Percentiles rank a stretch among this genome's conserved stretches.
Conservation (phyloP, 345 rosid species). For the Aquilaria sinensis region DNA sequence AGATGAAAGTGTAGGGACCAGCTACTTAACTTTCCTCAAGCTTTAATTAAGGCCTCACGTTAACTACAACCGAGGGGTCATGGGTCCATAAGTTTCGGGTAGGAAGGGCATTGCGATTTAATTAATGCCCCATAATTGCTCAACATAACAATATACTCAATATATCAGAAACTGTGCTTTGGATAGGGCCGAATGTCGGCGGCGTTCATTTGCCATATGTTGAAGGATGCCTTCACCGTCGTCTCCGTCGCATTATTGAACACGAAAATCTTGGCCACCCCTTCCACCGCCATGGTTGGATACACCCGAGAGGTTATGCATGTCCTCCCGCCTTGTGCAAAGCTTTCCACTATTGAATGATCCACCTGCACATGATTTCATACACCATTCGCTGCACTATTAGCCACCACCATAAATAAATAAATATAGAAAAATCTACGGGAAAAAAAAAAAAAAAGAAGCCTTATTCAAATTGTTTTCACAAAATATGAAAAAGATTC, state of each 20-base stretch:
- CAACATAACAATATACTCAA: no score
- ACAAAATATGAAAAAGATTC: background rate
- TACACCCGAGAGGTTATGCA: conserved; percentile 57
- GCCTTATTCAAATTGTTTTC: background rate
- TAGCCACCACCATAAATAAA: background rate
- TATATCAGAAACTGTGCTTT: background rate
- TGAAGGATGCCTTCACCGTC: conserved; percentile 40
- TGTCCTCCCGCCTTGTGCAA: conserved; percentile 82
- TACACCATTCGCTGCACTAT: background rate
- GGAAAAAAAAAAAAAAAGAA: no score
- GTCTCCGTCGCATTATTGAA: conserved; percentile 73
- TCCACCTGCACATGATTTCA: conserved; percentile 36
- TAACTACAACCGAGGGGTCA: no score
- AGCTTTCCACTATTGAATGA: conserved; percentile 75
- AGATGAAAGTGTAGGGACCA: no score
- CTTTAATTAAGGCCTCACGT: no score
- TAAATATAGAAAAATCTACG: background rate
- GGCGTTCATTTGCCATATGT: conserved; percentile 65
- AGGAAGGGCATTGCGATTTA: no score
- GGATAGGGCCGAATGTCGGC: conserved; percentile 55
- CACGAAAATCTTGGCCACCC: conserved; percentile 52
- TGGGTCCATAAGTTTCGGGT: no score
- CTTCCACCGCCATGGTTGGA: conserved; percentile 74
- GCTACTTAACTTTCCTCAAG: no score
- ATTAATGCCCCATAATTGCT: no score